Base-by-base conservation (phyloP, 176 grass and related monocot species). In the Avena atlantica region DNA sequence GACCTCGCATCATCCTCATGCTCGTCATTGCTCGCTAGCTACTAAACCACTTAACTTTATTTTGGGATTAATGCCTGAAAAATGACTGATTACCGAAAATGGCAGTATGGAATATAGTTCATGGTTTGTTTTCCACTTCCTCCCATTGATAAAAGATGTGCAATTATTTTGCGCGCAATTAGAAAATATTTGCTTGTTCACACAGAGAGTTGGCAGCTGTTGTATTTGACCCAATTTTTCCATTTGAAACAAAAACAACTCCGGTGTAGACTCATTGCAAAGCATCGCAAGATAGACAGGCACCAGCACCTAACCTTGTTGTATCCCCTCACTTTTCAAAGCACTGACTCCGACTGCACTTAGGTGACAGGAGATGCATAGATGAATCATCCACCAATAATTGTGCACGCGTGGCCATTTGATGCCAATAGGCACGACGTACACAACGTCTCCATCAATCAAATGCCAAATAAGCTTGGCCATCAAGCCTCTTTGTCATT, bases 221-320 rank as follows among this genome's bases (percentile, higher is more conserved):
- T 34, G 74, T 56, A 9, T 76, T 76, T 53, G 48, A 53, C 72
- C 14, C 12, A 29, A 4, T 51, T 52, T 49, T 3, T 45, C 29
- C 7, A 9, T 27, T 17, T 76, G 12, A 15, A 72, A 9, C 14
- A 49, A 74, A 13, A 13, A 23, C 6, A 23, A 13, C 20, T 40
- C 37, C 0, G 12, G 10, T 40, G 76, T 37, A 40, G 29, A 57
- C 53, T 5, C 55, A 12, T 12, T 19, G 51, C 45, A 50, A 76
- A 76, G 49, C 73, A 31, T 76, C 24, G 13, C 49, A 76, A n/a
- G 36, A 42, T 74, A 34, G 70, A 61, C 66, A 27, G 40, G 51
- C 5, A 63, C 70, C 8, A 5, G 42, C 27, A 73, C 82, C 82
- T 62, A 84, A 75, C 70, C 57, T 56, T 42, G 49, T 24, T n/a